Evolutionary conservation across 1,139 yeast genomes (phyloP), one percentile per base, ranked within the genome.

Genomic region (Nakaseomyces sp.): DNA sequence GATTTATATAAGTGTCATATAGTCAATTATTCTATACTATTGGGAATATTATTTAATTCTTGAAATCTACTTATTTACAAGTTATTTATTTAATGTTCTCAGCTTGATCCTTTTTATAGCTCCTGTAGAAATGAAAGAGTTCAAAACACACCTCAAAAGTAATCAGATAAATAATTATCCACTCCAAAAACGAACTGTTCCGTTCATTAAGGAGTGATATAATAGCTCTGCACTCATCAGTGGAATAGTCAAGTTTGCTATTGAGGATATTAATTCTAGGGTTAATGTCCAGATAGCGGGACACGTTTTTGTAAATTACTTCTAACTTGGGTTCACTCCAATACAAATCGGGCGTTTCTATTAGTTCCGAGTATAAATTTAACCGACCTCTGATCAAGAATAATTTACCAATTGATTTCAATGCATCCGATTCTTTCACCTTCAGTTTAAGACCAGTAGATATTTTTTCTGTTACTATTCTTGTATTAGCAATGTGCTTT

Each of bases 251-350:
- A 45, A 88, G 67, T 58, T 88, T 87, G 45, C 89, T 73, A 63
- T 88, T 88, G 58, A 88, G 67, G 36, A 87, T 86, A 30, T 79
- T 71, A 39, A 88, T 84, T 50, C 96, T 69, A 2, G 91, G 84
- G 30, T 74, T 71, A 22, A 88, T 79, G 57, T 88, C 96, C 45
- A 88, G 68, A 30, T 77, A 77, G 44, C 74, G 73, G 1, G 94
- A 82, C 4, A 86, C 78, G 18, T 77, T 71, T 41, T 79, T 74
- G 62, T 86, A 88, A 15, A 87, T 76, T 44, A 72, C 72, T 57
- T 88, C 96, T 44, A 88, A 68, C 30, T 79, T 77, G 0, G 96
- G 95, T 55, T 87, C 96, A 43, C 87, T 77, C 96, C 96, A 88
- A 63, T 87, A 88, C 40, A 87, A 65, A 60, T 88, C 96, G 0